Evolutionary conservation across 768 basidiomycete species (phyloP), one percentile per base, ranked within the genome.

Genomic region (Leucogyrophana mollusca): DNA sequence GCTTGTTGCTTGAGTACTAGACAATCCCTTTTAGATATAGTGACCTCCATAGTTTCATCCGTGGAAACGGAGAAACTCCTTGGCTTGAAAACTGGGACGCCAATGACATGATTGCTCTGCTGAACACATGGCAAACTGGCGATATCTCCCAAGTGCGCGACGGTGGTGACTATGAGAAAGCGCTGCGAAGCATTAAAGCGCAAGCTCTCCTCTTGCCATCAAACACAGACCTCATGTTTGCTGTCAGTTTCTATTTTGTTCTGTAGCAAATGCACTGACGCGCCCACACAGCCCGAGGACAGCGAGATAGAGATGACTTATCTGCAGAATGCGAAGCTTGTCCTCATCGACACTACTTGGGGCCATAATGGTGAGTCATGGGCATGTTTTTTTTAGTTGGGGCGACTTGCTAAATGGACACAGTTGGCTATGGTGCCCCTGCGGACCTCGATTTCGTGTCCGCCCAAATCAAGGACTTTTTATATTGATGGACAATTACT

Each of bases 191-290:
- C 30, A 75, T 81, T 56, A 73, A 73, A 49, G 77, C 78, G 8
- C 72, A 71, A 40, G 77, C 76, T 0, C 59, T 81, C 46, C 73
- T 82, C 30, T 76, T 81, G 72, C 78, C 79, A 3, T 71, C 72
- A 49, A 79, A 74, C 63, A 79, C 78, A 4, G 80, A 82, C 51
- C 56, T 80, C 23, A 80, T 78, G 53, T 81, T 81, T 56, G 70
- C 79, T 23, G 77, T 80, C 38, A 34, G 52, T 38, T 7, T 9
- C 27, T n/a, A 80, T 27, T 8, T 7, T 23, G 11, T 17, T 24
- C 3, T 20, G 10, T 17, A 71, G 47, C 67, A 18, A 17, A 20
- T 9, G 18, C 17, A 16, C 37, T 42, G 27, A 49, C 23, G 34
- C 27, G 3, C 5, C 20, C 73, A 50, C 33, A 41, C 4, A 10